Conservation (phyloP, 257 asterid genomes). For the Agastache rugosa region DNA sequence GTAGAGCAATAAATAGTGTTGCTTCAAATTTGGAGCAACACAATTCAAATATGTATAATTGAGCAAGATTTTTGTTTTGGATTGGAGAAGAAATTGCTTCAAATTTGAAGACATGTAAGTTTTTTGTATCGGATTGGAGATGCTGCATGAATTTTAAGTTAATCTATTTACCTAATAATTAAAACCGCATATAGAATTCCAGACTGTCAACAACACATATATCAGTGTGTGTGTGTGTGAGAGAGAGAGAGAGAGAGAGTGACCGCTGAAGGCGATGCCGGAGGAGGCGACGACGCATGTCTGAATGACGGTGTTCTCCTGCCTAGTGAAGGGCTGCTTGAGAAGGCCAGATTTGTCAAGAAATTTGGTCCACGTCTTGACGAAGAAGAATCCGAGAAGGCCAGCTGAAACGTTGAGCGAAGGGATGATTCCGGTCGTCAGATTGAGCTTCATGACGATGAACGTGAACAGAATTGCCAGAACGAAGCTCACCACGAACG, state of each 20-base stretch:
- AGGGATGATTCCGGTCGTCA: conserved; percentile 92
- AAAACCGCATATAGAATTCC: background rate
- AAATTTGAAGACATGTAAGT: too few relatives aligned
- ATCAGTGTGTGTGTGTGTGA: background rate
- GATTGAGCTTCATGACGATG: conserved; percentile 89
- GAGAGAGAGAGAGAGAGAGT: background rate
- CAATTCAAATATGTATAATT: too few relatives aligned
- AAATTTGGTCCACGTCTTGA: conserved; percentile 77
- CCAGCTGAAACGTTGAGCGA: conserved; percentile 95
- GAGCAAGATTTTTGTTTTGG: too few relatives aligned
- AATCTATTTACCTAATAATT: background rate
- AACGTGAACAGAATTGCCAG: conserved; percentile 77
- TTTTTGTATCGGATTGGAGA: too few relatives aligned
- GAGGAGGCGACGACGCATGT: conserved; percentile 95
- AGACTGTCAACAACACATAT: background rate
- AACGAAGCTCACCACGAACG: conserved; percentile 69
- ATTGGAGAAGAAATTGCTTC: too few relatives aligned
- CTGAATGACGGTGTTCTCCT: conserved; percentile 93
- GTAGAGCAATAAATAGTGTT: too few relatives aligned
- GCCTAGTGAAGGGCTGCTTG: conserved; percentile 85
- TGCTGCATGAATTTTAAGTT: background rate
- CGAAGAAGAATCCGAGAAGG: conserved; percentile 88
- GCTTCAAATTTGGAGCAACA: too few relatives aligned
- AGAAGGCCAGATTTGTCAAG: conserved; percentile 72
- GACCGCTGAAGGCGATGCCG: conserved; percentile 98